Base-by-base conservation (phyloP, 768 basidiomycete genomes). In the Russula compacta region DNA sequence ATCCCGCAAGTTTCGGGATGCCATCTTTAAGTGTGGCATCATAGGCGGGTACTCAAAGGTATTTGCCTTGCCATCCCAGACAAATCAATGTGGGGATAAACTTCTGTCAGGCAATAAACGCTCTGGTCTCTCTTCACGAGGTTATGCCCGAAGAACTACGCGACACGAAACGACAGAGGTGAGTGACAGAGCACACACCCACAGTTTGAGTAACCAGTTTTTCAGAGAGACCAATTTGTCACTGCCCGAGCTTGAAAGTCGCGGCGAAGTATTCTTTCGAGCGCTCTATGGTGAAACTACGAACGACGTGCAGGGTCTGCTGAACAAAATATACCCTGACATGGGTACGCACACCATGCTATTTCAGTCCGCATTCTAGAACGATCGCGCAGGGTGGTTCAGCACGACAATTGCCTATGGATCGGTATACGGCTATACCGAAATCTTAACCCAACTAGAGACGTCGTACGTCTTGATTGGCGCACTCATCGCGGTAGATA, bases 381-480 rank as follows among this genome's bases (percentile, higher is more conserved):
- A 44, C 53, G 21, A 29, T 12, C 32, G 14, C 38, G 24, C 64
- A 87, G 84, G 77, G 19, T 83, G 77, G 76, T 84, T 80, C 65
- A 76, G 77, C 38, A 79, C 70, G 50, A 77, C 73, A 0, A 73
- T 86, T 49, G 84, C 73, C 0, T 86, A 87, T 61, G 85, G 85
- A 0, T 70, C 78, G 32, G 75, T 72, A 6, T 87, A 87, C 59
- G 76, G 79, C 1, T 77, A 76, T 53, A 74, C 75, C 24, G 75
- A 76, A 0, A 72, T 79, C 21, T 69, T 83, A 8, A 76, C 80
- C 1, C 71, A 75, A 2, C 67, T 79, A 43, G 84, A 87, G 67
- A 81, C 83, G 1, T 81, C 83, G 2, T 87, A 79, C 67, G 74
- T 78, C 14, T 71, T 86, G 64, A 79, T 85, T n/a, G 77, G 84